Evolutionary conservation across 140 eudicot species (phyloP).

Genomic region (Cichorium intybus): DNA sequence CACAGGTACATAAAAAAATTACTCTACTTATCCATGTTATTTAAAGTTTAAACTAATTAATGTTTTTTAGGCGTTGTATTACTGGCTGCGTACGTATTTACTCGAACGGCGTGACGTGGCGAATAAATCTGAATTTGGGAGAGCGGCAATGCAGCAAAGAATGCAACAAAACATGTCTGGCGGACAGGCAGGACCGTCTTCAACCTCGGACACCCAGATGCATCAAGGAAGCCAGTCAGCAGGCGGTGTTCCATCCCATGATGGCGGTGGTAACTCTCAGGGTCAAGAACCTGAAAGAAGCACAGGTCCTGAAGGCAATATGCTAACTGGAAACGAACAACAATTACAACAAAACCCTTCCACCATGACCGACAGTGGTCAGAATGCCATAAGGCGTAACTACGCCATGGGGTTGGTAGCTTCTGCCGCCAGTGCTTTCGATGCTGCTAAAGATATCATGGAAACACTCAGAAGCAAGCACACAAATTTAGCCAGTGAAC

Average conservation of each 20-base stretch:
- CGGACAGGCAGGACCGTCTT: slow-evolving; percentile 62
- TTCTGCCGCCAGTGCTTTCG: slow-evolving; percentile 97
- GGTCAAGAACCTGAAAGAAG: slow-evolving; percentile 84
- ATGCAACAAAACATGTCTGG: slow-evolving; percentile 81
- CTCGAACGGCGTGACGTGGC: slow-evolving; percentile 98
- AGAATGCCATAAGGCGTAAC: slow-evolving; percentile 75
- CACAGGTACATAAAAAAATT: slow-evolving; percentile 59
- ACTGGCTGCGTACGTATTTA: slow-evolving; percentile 96
- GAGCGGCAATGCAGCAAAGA: slow-evolving; percentile 98
- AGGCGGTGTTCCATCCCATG: slow-evolving; percentile 60
- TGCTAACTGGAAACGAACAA: slow-evolving; percentile 65
- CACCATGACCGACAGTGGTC: slow-evolving; percentile 61
- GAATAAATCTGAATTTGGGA: slow-evolving; percentile 84
- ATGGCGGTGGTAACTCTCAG: slow-evolving; percentile 74
- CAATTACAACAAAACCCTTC: slow-evolving; percentile 57
- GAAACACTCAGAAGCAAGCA: slow-evolving; percentile 98
- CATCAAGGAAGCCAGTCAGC: slow-evolving; percentile 71
- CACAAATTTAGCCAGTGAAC: slow-evolving; percentile 93
- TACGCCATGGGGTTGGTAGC: slow-evolving; percentile 84
- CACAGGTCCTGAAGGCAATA: slow-evolving; percentile 52
- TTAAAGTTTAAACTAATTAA: too few relatives aligned
- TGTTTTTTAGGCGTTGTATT: slow-evolving; percentile 71
- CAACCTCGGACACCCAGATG: slow-evolving; percentile 68
- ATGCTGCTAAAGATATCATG: slow-evolving; percentile 99
- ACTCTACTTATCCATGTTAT: not conserved